These are phyloP conservation scores for Coccomyxa sp. DNA, from an alignment of 139 green algal genomes.

Conservation along the genomic window DNA sequence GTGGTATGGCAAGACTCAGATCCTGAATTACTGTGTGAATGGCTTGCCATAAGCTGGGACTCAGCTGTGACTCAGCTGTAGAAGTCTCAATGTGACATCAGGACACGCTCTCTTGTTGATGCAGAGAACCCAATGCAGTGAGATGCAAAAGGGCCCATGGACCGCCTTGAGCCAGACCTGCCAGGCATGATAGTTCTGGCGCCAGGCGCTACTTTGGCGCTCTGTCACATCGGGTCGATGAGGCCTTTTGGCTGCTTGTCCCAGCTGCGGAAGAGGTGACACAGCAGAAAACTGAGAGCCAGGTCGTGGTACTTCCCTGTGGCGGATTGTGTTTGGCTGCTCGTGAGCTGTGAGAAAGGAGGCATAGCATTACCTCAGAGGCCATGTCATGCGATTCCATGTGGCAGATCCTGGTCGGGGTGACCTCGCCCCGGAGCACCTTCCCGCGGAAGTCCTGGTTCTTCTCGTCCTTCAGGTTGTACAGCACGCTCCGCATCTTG, in stretches of 20 bases:
- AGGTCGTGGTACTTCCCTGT: neutral
- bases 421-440: conserved; percentile 55
- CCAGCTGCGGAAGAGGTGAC: neutral
- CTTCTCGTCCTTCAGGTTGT: conserved; percentile 81
- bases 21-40: no score
- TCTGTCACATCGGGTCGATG: neutral
- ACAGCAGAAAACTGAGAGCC: neutral
- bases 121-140: no score
- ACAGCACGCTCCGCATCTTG: conserved; percentile 72
- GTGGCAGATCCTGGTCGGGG: conserved; percentile 35
- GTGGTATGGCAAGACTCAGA: no score
- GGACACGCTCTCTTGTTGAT: no score
- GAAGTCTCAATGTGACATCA: no score
- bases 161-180: no score
- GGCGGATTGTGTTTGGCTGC: neutral
- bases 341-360: neutral
- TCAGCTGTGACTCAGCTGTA: no score
- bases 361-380: conserved; percentile 9
- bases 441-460: conserved; percentile 65
- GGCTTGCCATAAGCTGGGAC: no score
- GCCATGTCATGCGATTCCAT: conserved; percentile 53
- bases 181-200: no score
- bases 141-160: no score
- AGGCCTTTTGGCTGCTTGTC: neutral
- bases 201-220: neutral